These are phyloP conservation scores for Talaromyces piceae DNA, from an alignment of 2,329 filamentous ascomycete genomes.

Conservation along the genomic window DNA sequence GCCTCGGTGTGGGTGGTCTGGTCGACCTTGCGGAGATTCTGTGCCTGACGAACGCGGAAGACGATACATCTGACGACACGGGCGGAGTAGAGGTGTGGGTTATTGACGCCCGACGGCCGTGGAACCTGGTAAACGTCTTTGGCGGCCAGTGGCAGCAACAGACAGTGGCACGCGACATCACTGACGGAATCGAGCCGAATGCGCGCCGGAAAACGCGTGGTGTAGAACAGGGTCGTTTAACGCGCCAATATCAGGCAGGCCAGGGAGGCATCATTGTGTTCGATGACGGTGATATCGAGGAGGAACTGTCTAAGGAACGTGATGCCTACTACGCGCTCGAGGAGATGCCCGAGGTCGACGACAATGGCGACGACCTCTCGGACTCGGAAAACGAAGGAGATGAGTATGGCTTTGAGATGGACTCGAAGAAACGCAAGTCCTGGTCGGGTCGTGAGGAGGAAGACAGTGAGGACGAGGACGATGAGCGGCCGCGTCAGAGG, in stretches of 20 bases:
- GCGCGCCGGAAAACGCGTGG: constrained; percentile 51
- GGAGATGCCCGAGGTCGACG: constrained; percentile 84
- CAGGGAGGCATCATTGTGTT: constrained; percentile 87
- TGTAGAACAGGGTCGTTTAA: constrained; percentile 65
- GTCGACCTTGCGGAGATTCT: constrained; percentile 77
- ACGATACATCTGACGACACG: constrained; percentile 55
- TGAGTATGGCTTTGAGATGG: constrained; percentile 28
- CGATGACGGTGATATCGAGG: constrained; percentile 91
- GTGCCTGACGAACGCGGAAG: constrained; percentile 61
- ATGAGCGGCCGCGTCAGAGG: constrained; percentile 68
- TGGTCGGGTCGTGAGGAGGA: constrained; percentile 65
- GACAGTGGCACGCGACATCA: constrained; percentile 39
- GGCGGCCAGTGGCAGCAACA: constrained; percentile 49
- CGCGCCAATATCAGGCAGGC: constrained; percentile 64
- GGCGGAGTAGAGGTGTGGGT: constrained; percentile 93
- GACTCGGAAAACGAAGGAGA: constrained; percentile 53
- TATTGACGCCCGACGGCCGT: constrained; percentile 81
- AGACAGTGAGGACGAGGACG: constrained; percentile 60
- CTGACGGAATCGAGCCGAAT: constrained; percentile 38
- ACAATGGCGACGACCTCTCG: constrained; percentile 57
- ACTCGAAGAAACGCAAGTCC: constrained; percentile 65
- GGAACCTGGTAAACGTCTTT: constrained; percentile 93
- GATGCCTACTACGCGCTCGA: constrained; percentile 79
- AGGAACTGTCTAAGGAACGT: constrained; percentile 65
- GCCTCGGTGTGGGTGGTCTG: constrained; percentile 84